These are phyloP conservation scores for Casuarina cunninghamiana DNA, from an alignment of 306 rosid genomes.

Conservation along the genomic window DNA sequence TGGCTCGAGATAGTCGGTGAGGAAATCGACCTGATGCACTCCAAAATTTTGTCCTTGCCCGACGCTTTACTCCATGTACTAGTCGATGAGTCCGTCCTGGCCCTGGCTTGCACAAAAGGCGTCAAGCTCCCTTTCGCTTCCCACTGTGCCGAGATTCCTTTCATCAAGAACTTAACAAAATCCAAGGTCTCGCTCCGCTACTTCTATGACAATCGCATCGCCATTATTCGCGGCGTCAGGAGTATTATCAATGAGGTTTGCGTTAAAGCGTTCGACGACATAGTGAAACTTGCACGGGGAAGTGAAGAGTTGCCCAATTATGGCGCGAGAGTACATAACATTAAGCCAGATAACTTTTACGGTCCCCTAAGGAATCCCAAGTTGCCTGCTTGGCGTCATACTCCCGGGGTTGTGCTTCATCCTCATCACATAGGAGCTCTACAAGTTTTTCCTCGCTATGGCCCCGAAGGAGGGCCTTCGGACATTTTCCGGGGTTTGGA, in stretches of 20 bases:
- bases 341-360: not conserved
- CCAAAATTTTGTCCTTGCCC: slow-evolving; percentile 35
- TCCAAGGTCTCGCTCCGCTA: slow-evolving; percentile 27
- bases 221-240: slow-evolving; percentile 20
- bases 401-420: not conserved
- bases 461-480: not conserved
- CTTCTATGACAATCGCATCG: slow-evolving; percentile 35
- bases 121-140: slow-evolving; percentile 8
- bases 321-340: not conserved
- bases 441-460: not conserved
- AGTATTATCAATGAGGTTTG: slow-evolving; percentile 41
- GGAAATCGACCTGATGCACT: slow-evolving; percentile 17
- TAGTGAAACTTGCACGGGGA: slow-evolving; percentile 23
- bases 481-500: not conserved
- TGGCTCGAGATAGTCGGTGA: slow-evolving; percentile 49
- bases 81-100: slow-evolving; percentile 38
- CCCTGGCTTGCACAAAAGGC: slow-evolving; percentile 40
- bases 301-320: not conserved
- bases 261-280: slow-evolving; percentile 46
- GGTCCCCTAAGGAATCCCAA: not conserved
- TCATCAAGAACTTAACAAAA: slow-evolving; percentile 31
- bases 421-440: not conserved
- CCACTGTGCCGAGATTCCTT: slow-evolving; percentile 8
- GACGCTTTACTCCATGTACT: slow-evolving; percentile 28
- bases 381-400: not conserved